These are phyloP conservation scores for Xerocomellus intermedius DNA, from an alignment of 768 basidiomycete species.

Conservation along the genomic window DNA sequence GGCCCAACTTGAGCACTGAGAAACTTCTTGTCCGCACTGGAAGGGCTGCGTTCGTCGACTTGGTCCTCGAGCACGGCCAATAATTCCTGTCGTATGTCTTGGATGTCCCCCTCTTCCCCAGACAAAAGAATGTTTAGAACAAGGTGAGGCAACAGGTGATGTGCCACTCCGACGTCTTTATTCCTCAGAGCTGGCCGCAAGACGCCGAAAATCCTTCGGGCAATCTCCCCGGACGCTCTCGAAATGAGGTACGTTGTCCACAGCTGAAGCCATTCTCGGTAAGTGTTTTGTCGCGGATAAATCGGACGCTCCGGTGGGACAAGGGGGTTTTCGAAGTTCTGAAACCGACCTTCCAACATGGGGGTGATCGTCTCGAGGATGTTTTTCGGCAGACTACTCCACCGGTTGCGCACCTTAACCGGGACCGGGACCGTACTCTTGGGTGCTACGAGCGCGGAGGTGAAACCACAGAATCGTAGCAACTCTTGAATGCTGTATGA, in stretches of 20 bases:
- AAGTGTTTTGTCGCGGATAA: conserved; percentile 73
- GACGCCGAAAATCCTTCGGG: conserved; percentile 70
- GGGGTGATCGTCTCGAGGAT: conserved; percentile 86
- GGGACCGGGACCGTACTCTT: conserved; percentile 51
- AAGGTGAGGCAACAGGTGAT: conserved; percentile 87
- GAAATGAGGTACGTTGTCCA: conserved; percentile 85
- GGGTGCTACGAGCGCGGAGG: conserved; percentile 63
- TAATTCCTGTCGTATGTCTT: conserved; percentile 73
- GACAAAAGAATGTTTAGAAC: conserved; percentile 83
- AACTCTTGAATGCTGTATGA: conserved; percentile 93
- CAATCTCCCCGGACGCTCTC: conserved; percentile 53
- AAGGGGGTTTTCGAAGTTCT: conserved; percentile 43
- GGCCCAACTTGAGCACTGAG: conserved; percentile 86
- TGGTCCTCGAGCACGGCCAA: conserved; percentile 85
- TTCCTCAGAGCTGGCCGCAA: conserved; percentile 77
- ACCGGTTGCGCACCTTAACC: conserved; percentile 67
- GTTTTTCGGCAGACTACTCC: conserved; percentile 78
- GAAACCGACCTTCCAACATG: conserved; percentile 69
- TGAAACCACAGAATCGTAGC: conserved; percentile 83
- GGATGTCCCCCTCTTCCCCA: conserved; percentile 58
- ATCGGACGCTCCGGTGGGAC: conserved; percentile 62
- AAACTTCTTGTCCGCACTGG: conserved; percentile 74
- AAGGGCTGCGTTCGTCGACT: conserved; percentile 56
- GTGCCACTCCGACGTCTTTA: conserved; percentile 94
- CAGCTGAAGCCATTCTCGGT: conserved; percentile 93